Evolutionary conservation across 495 filamentous ascomycete genomes (phyloP), one percentile per base, ranked within the genome.

Genomic region (Trichoderma asperelloides): DNA sequence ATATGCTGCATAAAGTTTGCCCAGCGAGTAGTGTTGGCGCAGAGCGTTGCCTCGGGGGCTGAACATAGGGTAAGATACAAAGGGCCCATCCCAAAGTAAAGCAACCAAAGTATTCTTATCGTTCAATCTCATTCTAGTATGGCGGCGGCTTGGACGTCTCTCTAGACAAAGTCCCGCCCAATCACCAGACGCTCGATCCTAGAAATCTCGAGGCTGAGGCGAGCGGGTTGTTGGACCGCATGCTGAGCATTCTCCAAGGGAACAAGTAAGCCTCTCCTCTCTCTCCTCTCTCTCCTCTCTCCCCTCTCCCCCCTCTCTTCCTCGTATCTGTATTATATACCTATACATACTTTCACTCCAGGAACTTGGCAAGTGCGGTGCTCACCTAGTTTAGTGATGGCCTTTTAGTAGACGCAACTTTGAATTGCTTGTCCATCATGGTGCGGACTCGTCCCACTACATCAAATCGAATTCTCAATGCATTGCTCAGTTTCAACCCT

Each of bases 1-100:
- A 84, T 97, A 73, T 94, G 92, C 82, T 97, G 95, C 77, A 90
- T 97, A 82, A 98, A 98, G 74, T 98, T 98, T 73, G 88, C 91
- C 18, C 93, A 98, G 79, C 85, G 91, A 30, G 92, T 98, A 43
- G 90, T 98, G 55, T 89, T 96, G 66, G 89, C 91, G 8, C 94
- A 98, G 75, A 97, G 93, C 8, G 88, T 88, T 16, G 93, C 92
- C 45, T 77, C 87, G 68, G 88, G 92, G 70, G 81, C 87, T 33
- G 95, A 98, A 75, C 91, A 91, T 68, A 88, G 91, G 81, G 93
- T 96, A 85, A 63, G 88, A 65, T 40, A 15, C 28, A 27, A 4
- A 21, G 18, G 18, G 13, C 13, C 39, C 18, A 25, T 64, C 30
- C 23, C 21, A 15, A n/a, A n/a, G 12, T 21, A 16, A 49, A 49